Percentiles rank a stretch among this genome's conserved stretches.
phyloP scores from a whole-genome alignment of 2,329 filamentous ascomycete genomes.

The Fonsecaea nubica region DNA sequence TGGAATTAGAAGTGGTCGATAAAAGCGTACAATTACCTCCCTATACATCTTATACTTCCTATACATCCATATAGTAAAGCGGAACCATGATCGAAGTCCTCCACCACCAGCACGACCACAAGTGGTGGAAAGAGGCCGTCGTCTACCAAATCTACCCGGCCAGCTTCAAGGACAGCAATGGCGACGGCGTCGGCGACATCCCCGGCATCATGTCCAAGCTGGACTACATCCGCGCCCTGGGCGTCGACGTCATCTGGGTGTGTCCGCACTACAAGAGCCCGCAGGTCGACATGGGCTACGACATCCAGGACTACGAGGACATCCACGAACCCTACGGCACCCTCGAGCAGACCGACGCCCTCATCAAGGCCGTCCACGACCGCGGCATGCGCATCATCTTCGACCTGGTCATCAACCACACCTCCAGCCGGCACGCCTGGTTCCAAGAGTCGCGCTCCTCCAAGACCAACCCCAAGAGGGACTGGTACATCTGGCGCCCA shows the following conservation, averaged over 20 bases:
- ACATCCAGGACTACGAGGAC: constrained; percentile 69
- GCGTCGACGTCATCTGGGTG: constrained; percentile 70
- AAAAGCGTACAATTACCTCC: too few species aligned
- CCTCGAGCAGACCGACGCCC: constrained; percentile 63
- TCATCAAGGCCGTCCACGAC: constrained; percentile 63
- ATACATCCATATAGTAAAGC: too few species aligned
- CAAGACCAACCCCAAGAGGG: constrained; percentile 64
- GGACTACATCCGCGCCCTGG: constrained; percentile 66
- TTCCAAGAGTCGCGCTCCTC: constrained; percentile 68
- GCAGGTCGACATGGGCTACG: constrained; percentile 73
- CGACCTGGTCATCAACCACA: constrained; percentile 77
- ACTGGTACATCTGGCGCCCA: constrained; percentile 67
- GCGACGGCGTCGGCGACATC: constrained; percentile 67
- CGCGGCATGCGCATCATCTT: constrained; percentile 72
- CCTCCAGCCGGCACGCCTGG: constrained; percentile 71
- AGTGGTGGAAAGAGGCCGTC: constrained; percentile 67
- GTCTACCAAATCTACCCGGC: constrained; percentile 69
- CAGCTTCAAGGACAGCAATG: constrained; percentile 64
- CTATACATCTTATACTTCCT: too few species aligned
- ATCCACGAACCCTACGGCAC: constrained; percentile 69
- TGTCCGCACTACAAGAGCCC: constrained; percentile 71
- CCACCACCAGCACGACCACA: constrained; percentile 13
- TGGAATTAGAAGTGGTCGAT: too few species aligned
- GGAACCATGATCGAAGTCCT: not conserved
- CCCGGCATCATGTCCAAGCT: constrained; percentile 68